Percentiles rank a stretch among this genome's conserved stretches.
Evolutionary conservation across 169 alveolate genomes (phyloP).

Genomic region (Plasmodium inui): DNA sequence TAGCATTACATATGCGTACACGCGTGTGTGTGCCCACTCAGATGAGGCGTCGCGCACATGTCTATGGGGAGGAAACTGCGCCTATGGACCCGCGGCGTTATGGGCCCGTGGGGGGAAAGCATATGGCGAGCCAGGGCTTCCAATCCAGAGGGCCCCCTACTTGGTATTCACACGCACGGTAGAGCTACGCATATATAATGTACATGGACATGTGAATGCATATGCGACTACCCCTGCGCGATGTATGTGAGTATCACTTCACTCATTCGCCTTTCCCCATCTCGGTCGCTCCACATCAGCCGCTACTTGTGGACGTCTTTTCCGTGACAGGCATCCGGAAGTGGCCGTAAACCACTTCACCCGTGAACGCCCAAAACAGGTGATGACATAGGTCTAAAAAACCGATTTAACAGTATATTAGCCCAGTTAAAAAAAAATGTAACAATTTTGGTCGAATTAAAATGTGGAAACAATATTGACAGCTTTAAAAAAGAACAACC

Average conservation of each 20-base stretch:
- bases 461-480: background rate
- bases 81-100: background rate
- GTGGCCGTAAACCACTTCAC: background rate
- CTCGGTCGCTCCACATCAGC: background rate
- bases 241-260: background rate
- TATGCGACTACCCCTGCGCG: background rate
- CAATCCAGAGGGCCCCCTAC: background rate
- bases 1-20: background rate
- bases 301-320: background rate
- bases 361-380: background rate
- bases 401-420: conserved; percentile 8
- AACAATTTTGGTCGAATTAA: background rate
- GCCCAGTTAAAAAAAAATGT: background rate
- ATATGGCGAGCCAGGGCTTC: background rate
- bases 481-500: background rate
- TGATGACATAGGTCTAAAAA: background rate
- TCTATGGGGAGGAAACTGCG: background rate
- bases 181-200: background rate
- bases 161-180: background rate
- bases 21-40: background rate
- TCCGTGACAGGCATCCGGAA: background rate
- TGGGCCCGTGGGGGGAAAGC: background rate
- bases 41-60: background rate
- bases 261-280: background rate
- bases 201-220: background rate